These are phyloP conservation scores for Phytopythium helicoides DNA, from an alignment of 352 stramenopile genomes.

Conservation along the genomic window DNA sequence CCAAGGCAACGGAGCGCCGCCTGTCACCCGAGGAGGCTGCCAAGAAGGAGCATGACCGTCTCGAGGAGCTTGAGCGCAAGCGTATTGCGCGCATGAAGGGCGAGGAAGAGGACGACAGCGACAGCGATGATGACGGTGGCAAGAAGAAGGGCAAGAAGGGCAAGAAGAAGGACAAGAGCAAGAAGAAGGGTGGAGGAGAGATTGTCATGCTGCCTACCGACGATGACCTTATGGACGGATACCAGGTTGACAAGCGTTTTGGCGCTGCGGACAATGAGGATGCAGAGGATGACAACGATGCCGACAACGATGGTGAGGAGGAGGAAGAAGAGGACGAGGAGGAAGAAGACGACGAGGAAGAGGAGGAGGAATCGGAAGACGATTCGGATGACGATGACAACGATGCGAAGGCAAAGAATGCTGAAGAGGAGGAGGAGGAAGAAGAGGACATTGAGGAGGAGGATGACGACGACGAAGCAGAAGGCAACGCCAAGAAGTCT, in stretches of 20 bases:
- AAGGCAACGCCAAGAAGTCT: slow-evolving; percentile 48
- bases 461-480: slow-evolving; percentile 73
- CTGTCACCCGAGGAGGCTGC: slow-evolving; percentile 95
- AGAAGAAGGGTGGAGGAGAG: slow-evolving; percentile 47
- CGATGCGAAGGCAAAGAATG: slow-evolving; percentile 42
- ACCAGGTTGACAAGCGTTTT: slow-evolving; percentile 66
- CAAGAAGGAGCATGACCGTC: slow-evolving; percentile 88
- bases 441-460: slow-evolving; percentile 42
- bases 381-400: slow-evolving; percentile 46
- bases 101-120: slow-evolving; percentile 70
- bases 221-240: slow-evolving; percentile 90
- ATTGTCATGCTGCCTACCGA: slow-evolving; percentile 84
- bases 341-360: slow-evolving; percentile 53
- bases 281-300: slow-evolving; percentile 40
- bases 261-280: slow-evolving; percentile 30
- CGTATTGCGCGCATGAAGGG: slow-evolving; percentile 95
- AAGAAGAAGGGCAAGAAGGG: slow-evolving; percentile 47
- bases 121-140: slow-evolving; percentile 41
- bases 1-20: slow-evolving; percentile 91
- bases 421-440: slow-evolving; percentile 40
- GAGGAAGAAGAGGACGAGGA: slow-evolving; percentile 67
- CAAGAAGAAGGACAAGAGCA: slow-evolving; percentile 42
- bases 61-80: slow-evolving; percentile 92
- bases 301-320: slow-evolving; percentile 59
- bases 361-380: slow-evolving; percentile 51